Evolutionary conservation across 1,139 yeast genomes (phyloP).

Genomic region (Zygoascus hellenicus): DNA sequence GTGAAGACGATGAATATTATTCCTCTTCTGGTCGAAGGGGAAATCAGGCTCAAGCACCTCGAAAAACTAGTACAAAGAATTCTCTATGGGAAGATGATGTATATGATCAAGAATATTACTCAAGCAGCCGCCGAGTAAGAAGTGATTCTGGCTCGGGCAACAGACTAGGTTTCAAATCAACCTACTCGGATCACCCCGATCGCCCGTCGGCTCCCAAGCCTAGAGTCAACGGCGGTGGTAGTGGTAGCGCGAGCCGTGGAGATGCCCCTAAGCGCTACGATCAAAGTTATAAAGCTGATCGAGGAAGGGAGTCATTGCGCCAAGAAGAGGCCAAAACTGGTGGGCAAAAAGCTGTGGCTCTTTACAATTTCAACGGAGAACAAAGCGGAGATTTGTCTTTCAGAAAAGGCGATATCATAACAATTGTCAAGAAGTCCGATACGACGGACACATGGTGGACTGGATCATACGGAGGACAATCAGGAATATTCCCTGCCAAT

Average conservation of each 20-base stretch:
- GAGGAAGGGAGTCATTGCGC: conserved; percentile 13
- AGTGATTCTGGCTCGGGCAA: conserved; percentile 30
- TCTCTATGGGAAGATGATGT: conserved; percentile 82
- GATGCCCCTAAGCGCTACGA: conserved; percentile 18
- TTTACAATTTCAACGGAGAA: conserved; percentile 84
- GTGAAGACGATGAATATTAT: conserved; percentile 37
- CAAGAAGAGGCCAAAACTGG: conserved; percentile 13
- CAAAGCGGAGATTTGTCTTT: conserved; percentile 87
- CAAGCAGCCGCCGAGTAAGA: conserved; percentile 10
- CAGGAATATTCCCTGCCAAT: conserved; percentile 96
- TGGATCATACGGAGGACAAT: conserved; percentile 72
- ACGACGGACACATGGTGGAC: conserved; percentile 99
- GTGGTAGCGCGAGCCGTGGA: conserved; percentile 9
- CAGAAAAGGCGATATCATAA: conserved; percentile 92
- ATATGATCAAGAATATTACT: conserved; percentile 45
- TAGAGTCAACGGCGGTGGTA: conserved; percentile 15
- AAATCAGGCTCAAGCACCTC: background rate
- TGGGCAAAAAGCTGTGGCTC: conserved; percentile 80
- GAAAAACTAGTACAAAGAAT: conserved; percentile 14
- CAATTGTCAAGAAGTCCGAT: conserved; percentile 75
- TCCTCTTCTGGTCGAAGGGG: conserved; percentile 13
- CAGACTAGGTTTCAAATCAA: conserved; percentile 29
- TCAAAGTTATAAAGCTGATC: conserved; percentile 15
- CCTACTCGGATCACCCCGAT: conserved; percentile 30
- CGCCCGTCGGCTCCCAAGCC: conserved; percentile 53